phyloP scores from a whole-genome alignment of 805 yeast genomes.

The Ogataea paradorogensis region DNA sequence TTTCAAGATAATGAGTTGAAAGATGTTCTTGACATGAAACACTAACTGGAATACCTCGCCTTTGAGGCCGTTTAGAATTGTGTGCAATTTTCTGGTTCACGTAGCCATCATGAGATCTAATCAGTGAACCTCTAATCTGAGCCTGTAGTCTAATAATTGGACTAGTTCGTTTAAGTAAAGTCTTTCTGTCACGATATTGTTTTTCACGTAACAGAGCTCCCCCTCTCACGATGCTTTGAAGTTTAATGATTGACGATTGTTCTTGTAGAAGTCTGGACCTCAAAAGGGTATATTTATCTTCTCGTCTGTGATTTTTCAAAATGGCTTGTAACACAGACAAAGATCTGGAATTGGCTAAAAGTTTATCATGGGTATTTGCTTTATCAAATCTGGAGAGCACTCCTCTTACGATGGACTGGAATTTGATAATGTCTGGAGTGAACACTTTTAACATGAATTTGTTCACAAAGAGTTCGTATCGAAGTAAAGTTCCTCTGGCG shows the following conservation, averaged over 20 bases:
- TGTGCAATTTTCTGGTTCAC: constrained; percentile 4
- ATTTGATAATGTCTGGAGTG: constrained; percentile 44
- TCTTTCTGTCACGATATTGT: constrained; percentile 17
- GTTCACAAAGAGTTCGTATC: constrained; percentile 63
- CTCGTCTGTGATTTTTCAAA: constrained; percentile 29
- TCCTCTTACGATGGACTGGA: constrained; percentile 56
- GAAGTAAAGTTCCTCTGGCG: constrained; percentile 63
- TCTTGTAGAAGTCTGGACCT: constrained; percentile 15
- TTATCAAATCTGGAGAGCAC: constrained; percentile 29
- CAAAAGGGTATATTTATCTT: constrained; percentile 18
- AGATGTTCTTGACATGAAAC: constrained; percentile 5
- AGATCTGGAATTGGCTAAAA: constrained; percentile 26
- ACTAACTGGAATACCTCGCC: constrained; percentile 2
- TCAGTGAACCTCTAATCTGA: constrained; percentile 38
- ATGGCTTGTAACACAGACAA: constrained; percentile 41
- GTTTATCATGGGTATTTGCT: constrained; percentile 19
- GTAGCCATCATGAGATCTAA: constrained; percentile 24
- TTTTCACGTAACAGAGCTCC: constrained; percentile 19
- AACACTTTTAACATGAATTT: constrained; percentile 59
- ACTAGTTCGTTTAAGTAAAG: constrained; percentile 22
- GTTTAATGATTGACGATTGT: constrained; percentile 23
- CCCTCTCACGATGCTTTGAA: constrained; percentile 40
- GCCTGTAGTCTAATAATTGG: constrained; percentile 39
- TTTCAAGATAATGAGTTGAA: constrained; percentile 5
- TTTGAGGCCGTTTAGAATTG: not conserved